Conservation (phyloP, 768 basidiomycete species). For the Lentinula raphanica region DNA sequence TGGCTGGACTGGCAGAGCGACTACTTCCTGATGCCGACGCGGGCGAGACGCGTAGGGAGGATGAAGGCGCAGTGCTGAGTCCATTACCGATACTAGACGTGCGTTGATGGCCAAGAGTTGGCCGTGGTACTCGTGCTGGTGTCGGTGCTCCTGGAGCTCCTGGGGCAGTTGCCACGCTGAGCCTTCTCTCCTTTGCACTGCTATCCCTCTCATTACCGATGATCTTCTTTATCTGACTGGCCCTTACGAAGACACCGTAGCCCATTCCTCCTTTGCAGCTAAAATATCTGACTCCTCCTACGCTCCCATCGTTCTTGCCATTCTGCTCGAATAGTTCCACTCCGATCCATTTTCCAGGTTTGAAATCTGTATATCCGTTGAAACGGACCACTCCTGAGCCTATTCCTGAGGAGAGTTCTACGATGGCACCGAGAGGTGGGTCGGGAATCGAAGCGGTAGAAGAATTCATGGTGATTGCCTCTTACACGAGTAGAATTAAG, state of each 20-base stretch:
- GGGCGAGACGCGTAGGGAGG: conserved; percentile 31
- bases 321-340: conserved; percentile 77
- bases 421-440: conserved; percentile 60
- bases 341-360: conserved; percentile 91
- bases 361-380: conserved; percentile 77
- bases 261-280: conserved; percentile 49
- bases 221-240: conserved; percentile 72
- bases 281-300: conserved; percentile 79
- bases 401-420: conserved; percentile 55
- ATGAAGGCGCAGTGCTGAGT: conserved; percentile 26
- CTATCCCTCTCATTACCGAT: conserved; percentile 40
- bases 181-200: conserved; percentile 8
- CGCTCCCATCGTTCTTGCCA: conserved; percentile 95
- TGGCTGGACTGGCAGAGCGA: conserved; percentile 62
- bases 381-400: conserved; percentile 86
- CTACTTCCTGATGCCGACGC: conserved; percentile 46
- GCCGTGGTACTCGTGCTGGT: conserved; percentile 27
- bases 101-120: conserved; percentile 49
- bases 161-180: neutral
- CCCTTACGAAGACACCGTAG: conserved; percentile 86
- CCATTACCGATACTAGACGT: conserved; percentile 39
- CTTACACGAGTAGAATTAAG: too few relatives aligned
- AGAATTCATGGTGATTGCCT: neutral
- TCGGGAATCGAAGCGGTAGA: neutral
- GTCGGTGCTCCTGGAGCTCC: conserved; percentile 11